Base-by-base conservation (phyloP, 1,284 basidiomycete genomes). In the Malassezia nana region DNA sequence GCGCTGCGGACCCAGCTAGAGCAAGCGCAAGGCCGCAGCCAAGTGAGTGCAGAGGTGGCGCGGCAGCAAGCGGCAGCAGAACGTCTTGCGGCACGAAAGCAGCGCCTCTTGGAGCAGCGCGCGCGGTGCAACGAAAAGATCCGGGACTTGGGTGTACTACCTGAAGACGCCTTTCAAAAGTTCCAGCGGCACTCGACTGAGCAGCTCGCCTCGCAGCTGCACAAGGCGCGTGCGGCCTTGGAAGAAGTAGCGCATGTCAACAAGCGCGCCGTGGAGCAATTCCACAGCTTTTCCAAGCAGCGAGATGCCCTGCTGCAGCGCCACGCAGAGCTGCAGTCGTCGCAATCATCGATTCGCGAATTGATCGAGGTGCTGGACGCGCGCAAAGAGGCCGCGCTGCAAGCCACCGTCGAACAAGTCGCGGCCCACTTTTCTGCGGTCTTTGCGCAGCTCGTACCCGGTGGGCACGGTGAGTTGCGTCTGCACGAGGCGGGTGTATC, bases 191-290 rank as follows among this genome's bases (percentile, higher is more conserved):
- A 86, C 54, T 66, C 65, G n/a, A 79, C 86, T 9, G 89, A 95
- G 64, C 81, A 83, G 87, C 80, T 98, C 32, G 81, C 92, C 64
- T 91, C 88, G 77, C 86, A 85, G 61, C 80, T 98, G 31, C 90
- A 94, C 68, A 81, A 81, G 22, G 84, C 90, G 60, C 91, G 95
- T 67, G 90, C 95, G 66, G 82, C 83, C 26, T 78, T 99, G 60
- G 95, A 92, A 75, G 91, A 91, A 75, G 98, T 90, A 67, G 85
- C 89, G 0, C 91, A 96, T 71, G 92, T 98, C 62, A 99, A 99
- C 80, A 98, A 98, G 79, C 96, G 96, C 75, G 94, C 92, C 1
- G 92, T 95, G 69, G 94, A 99, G 75, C 90, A 96, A 75, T 96
- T 94, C 78, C 88, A 82, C 75, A 91, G 87, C 72, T 98, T 98